These are phyloP conservation scores for Zygosaccharomyces bailii DNA, from an alignment of 805 yeast species.

Conservation along the genomic window DNA sequence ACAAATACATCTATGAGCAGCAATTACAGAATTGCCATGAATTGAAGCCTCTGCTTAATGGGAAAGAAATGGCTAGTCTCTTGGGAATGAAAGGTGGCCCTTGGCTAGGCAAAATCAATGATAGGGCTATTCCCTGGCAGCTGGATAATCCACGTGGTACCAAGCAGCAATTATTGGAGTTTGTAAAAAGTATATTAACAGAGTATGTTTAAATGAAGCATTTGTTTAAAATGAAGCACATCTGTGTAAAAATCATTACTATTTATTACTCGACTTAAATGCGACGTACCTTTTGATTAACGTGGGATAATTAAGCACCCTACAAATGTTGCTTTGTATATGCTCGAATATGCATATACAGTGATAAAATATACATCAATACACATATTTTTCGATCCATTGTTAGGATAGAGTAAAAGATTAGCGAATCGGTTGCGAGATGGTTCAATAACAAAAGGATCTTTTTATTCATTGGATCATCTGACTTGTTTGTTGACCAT, in stretches of 20 bases:
- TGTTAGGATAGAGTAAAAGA: too few species aligned
- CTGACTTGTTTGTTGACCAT: not conserved
- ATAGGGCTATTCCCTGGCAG: constrained; percentile 67
- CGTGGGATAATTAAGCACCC: not conserved
- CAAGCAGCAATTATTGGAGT: constrained; percentile 53
- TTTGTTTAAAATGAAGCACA: not conserved
- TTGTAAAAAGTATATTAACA: constrained; percentile 29
- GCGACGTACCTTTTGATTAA: too few species aligned
- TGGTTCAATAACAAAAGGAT: too few species aligned
- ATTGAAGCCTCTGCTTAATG: constrained; percentile 68
- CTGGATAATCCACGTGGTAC: constrained; percentile 61
- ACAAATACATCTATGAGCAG: constrained; percentile 26
- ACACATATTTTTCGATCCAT: too few species aligned
- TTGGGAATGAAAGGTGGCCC: constrained; percentile 74
- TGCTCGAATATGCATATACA: too few species aligned
- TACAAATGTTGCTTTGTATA: too few species aligned
- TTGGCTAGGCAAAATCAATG: constrained; percentile 66
- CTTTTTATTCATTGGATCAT: not conserved
- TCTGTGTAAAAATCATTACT: too few species aligned
- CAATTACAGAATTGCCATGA: constrained; percentile 32
- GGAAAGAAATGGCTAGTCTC: constrained; percentile 57
- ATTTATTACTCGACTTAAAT: too few species aligned
- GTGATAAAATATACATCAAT: too few species aligned
- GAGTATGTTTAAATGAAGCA: constrained; percentile 14
- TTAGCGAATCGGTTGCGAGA: too few species aligned